Evolutionary conservation across 352 stramenopile genomes (phyloP).

Genomic region (Pythium sp.): DNA sequence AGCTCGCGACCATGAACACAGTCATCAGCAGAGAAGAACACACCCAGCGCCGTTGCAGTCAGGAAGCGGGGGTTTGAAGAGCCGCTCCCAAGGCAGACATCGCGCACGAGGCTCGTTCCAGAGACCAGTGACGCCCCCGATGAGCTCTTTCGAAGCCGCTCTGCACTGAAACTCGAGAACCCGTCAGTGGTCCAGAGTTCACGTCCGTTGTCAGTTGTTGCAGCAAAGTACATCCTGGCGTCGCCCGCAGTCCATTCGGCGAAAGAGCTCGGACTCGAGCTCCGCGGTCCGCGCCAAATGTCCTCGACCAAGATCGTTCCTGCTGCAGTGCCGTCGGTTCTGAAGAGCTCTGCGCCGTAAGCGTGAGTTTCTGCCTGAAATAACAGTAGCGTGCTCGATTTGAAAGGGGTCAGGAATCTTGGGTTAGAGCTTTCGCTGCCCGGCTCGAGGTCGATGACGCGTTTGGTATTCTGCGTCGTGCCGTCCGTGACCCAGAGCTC

Average conservation of each 20-base stretch:
- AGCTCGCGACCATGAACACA: slow-evolving; percentile 64
- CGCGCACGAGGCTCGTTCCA: slow-evolving; percentile 44
- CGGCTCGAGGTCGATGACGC: slow-evolving; percentile 45
- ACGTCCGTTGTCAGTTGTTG: slow-evolving; percentile 37
- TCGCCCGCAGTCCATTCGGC: slow-evolving; percentile 35
- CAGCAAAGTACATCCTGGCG: slow-evolving; percentile 51
- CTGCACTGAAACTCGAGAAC: slow-evolving; percentile 26
- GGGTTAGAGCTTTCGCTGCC: slow-evolving; percentile 38
- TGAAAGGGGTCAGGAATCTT: slow-evolving; percentile 39
- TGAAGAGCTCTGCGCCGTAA: slow-evolving; percentile 58
- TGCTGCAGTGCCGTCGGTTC: slow-evolving; percentile 43
- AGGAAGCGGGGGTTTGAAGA: slow-evolving; percentile 58
- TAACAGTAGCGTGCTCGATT: slow-evolving; percentile 26
- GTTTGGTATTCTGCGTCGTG: slow-evolving; percentile 26
- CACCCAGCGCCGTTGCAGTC: slow-evolving; percentile 23
- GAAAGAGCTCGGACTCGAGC: slow-evolving; percentile 45
- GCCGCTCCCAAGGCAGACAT: slow-evolving; percentile 40
- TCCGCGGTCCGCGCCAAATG: slow-evolving; percentile 41
- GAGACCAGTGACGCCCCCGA: background rate
- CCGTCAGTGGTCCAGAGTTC: slow-evolving; percentile 75
- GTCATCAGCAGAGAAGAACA: slow-evolving; percentile 76
- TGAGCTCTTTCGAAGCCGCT: slow-evolving; percentile 14
- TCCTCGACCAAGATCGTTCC: slow-evolving; percentile 55
- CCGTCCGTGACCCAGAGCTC: slow-evolving; percentile 75
- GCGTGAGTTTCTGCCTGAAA: slow-evolving; percentile 47